Base-by-base conservation (phyloP, 2,329 filamentous ascomycete species). In the Cladosporium sphaerospermum region DNA sequence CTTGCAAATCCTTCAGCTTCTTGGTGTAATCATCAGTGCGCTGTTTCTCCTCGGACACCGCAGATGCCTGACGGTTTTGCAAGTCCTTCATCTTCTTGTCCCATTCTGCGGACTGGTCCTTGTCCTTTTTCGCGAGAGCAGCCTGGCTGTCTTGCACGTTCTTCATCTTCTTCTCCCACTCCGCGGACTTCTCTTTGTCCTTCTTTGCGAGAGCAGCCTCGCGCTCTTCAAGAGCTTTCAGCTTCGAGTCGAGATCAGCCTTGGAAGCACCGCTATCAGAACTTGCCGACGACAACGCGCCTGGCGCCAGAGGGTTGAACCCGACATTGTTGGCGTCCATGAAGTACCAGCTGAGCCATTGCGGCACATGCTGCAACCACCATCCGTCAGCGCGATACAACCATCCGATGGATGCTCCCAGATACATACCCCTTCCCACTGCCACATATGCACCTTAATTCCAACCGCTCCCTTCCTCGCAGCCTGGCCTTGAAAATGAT, bases 181-280 rank as follows among this genome's bases (percentile, higher is more conserved):
- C 13, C 9, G 39, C 23, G 23, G 39, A 42, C 14, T 42, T 14
- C 3, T 42, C 39, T 23, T 42, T 23, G 11, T 16, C 14, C 39
- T 42, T 42, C 39, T 52, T 28, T 18, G 32, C 49, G 5, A 52
- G 13, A 6, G 19, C 10, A 11, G 49, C 42, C 14, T 52, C 42
- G 14, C 49, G 49, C 19, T 52, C 49, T 13, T 52, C 49, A 13
- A 52, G 49, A 39, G 41, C 49, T 23, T 52, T 52, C 28, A 53
- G 37, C 44, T 53, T 53, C 10, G 43, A 32, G n/a, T 42, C 37
- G n/a, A 47, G 28, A 2, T 43, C 51, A 14, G 36, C 51, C 9
- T 47, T 36, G 19, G 43, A 42, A 10, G 37, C 40, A 8, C 44
- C 37, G 14, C 4, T 28, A 11, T 28, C 19, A 14, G 51, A 41